phyloP scores from a whole-genome alignment of 331 rosid species.

The Arachis monticola region DNA sequence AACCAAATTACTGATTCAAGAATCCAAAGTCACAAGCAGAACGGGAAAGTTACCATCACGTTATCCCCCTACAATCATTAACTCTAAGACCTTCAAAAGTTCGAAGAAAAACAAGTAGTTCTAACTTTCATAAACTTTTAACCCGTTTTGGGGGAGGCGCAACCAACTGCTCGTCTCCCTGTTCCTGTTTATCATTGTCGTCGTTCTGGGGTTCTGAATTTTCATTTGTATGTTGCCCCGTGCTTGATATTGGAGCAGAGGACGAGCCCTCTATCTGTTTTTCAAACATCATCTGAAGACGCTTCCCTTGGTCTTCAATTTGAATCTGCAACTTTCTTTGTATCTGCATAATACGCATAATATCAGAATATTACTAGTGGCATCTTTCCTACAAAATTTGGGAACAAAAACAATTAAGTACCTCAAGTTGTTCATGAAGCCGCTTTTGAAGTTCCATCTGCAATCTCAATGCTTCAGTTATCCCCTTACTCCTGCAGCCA shows the following conservation, averaged over 20 bases:
- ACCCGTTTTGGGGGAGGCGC: conserved; percentile 58
- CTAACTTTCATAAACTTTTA: conserved; percentile 41
- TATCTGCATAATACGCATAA: conserved; percentile 51
- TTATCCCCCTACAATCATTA: neutral
- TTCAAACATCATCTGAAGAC: conserved; percentile 82
- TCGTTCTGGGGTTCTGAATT: conserved; percentile 40
- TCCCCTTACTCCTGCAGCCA: conserved; percentile 76
- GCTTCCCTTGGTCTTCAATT: conserved; percentile 85
- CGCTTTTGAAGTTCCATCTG: conserved; percentile 96
- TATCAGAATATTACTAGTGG: conserved; percentile 32
- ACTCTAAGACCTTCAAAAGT: neutral
- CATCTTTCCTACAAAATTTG: neutral
- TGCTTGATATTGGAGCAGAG: conserved; percentile 32
- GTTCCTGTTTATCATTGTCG: conserved; percentile 37
- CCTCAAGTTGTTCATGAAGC: conserved; percentile 99
- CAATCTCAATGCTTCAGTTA: conserved; percentile 83
- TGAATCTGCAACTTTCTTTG: conserved; percentile 89
- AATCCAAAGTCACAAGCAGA: conserved; percentile 4
- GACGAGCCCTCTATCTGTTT: conserved; percentile 58
- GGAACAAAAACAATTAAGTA: conserved; percentile 33
- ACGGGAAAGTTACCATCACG: neutral
- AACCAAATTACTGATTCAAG: neutral
- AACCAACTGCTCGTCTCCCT: conserved; percentile 23
- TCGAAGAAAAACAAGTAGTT: neutral
- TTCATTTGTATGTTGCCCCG: neutral